These are phyloP conservation scores for Desmodesmus armatus DNA, from an alignment of 139 green algal genomes.

Conservation along the genomic window DNA sequence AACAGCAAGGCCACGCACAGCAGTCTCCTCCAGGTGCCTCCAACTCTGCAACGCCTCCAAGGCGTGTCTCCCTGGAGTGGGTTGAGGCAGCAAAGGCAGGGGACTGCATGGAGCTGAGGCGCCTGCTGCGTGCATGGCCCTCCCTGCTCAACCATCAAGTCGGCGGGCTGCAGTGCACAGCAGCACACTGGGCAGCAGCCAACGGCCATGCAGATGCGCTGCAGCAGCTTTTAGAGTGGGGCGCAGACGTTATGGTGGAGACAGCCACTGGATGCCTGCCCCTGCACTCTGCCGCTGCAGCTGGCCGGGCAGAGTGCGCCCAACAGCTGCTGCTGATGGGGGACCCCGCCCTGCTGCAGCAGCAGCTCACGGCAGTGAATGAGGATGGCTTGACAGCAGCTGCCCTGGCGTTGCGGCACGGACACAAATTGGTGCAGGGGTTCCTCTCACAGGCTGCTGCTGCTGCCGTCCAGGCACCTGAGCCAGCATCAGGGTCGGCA, in stretches of 20 bases:
- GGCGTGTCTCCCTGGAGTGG: conserved; percentile 10
- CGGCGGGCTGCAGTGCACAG: not conserved
- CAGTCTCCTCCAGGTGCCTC: not conserved
- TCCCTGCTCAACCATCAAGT: not conserved
- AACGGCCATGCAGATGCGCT: not conserved
- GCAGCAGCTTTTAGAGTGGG: conserved; percentile 1
- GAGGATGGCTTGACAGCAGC: conserved; percentile 29
- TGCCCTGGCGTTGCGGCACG: not conserved
- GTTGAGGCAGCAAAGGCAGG: conserved; percentile 30
- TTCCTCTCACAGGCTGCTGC: not conserved
- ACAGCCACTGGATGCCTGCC: not conserved
- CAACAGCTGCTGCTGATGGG: conserved; percentile 11
- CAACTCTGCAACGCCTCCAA: not conserved
- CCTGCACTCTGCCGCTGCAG: conserved; percentile 32
- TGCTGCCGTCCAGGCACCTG: too few species aligned
- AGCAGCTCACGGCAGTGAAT: not conserved
- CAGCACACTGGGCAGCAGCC: conserved; percentile 19
- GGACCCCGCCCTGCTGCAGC: not conserved
- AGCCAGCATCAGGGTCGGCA: too few species aligned
- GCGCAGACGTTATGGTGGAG: not conserved
- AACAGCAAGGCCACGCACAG: not conserved
- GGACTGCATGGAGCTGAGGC: not conserved
- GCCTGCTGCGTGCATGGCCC: not conserved
- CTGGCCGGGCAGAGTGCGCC: not conserved
- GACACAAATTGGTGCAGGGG: conserved; percentile 18